These are phyloP conservation scores for Lichtheimia ramosa DNA, from an alignment of 371 early-diverging fungal species.

Conservation along the genomic window DNA sequence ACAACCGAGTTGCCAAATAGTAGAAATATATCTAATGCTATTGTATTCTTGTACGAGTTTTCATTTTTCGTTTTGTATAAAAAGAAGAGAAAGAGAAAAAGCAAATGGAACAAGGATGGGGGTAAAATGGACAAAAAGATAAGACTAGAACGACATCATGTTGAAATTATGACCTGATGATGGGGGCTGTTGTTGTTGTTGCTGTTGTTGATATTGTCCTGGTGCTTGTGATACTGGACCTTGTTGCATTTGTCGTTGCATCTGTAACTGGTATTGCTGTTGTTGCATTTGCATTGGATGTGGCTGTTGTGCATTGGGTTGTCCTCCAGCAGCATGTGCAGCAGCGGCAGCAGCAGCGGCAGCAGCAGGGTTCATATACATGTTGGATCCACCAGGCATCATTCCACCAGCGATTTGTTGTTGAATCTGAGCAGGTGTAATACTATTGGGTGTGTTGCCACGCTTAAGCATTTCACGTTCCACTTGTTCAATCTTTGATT, in stretches of 20 bases:
- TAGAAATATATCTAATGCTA: conserved; percentile 7
- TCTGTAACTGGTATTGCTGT: conserved; percentile 20
- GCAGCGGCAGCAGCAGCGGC: too few relatives aligned
- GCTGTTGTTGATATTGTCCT: conserved; percentile 11
- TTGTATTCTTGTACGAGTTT: too few relatives aligned
- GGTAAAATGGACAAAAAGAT: neutral
- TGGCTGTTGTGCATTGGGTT: conserved; percentile 8
- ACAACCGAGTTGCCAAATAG: conserved; percentile 54
- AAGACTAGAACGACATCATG: conserved; percentile 20
- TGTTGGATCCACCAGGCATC: conserved; percentile 5
- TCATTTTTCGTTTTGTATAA: too few relatives aligned
- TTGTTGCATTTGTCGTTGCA: conserved; percentile 20
- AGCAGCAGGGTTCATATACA: conserved; percentile 13
- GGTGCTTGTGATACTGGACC: too few relatives aligned
- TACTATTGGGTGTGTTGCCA: conserved; percentile 27
- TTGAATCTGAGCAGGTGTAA: conserved; percentile 45
- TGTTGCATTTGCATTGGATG: conserved; percentile 14
- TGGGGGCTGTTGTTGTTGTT: conserved; percentile 13
- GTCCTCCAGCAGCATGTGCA: neutral
- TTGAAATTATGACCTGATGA: conserved; percentile 20
- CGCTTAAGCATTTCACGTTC: conserved; percentile 47
- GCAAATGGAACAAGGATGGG: neutral
- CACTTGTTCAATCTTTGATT: conserved; percentile 45
- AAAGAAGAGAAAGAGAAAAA: neutral
- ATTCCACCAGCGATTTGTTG: conserved; percentile 30